Conservation (phyloP, 2,329 filamentous ascomycete genomes). For the Talaromyces sp. region DNA sequence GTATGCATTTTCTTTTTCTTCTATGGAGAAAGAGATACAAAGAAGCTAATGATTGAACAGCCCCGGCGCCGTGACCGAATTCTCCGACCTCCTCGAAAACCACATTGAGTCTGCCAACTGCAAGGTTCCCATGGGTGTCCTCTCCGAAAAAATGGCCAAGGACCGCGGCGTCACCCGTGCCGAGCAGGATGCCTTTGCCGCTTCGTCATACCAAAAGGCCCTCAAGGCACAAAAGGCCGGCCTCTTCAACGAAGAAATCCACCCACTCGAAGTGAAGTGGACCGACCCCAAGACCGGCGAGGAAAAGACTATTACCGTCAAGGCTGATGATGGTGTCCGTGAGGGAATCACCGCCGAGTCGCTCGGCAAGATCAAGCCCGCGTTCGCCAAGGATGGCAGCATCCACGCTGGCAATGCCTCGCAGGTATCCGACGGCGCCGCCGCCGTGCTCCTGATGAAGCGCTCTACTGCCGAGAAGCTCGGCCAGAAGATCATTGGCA, state of each 20-base stretch:
- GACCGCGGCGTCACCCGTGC: conserved; percentile 68
- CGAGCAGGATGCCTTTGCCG: conserved; percentile 87
- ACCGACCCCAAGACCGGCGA: conserved; percentile 89
- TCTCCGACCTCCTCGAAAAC: conserved; percentile 80
- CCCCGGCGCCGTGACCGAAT: conserved; percentile 82
- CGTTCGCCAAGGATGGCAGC: conserved; percentile 84
- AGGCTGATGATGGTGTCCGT: conserved; percentile 81
- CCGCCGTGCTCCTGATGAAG: conserved; percentile 93
- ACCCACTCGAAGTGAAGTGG: conserved; percentile 77
- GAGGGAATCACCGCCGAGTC: conserved; percentile 81
- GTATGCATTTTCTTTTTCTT: conserved; percentile 42
- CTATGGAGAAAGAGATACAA: neutral
- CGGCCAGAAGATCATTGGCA: conserved; percentile 84
- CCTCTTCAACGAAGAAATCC: conserved; percentile 91
- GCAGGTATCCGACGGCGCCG: conserved; percentile 93
- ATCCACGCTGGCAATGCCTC: conserved; percentile 97
- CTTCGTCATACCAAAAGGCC: conserved; percentile 88
- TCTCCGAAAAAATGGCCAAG: conserved; percentile 93
- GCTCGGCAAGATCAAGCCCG: conserved; percentile 83
- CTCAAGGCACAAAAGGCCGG: conserved; percentile 76
- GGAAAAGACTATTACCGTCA: conserved; percentile 75
- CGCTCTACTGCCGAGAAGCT: conserved; percentile 84
- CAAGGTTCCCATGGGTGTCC: conserved; percentile 93
- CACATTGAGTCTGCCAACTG: conserved; percentile 85
- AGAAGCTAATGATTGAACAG: conserved; percentile 33